These are phyloP conservation scores for Patellifolia procumbens DNA, from an alignment of 179 eudicot genomes.

Conservation along the genomic window DNA sequence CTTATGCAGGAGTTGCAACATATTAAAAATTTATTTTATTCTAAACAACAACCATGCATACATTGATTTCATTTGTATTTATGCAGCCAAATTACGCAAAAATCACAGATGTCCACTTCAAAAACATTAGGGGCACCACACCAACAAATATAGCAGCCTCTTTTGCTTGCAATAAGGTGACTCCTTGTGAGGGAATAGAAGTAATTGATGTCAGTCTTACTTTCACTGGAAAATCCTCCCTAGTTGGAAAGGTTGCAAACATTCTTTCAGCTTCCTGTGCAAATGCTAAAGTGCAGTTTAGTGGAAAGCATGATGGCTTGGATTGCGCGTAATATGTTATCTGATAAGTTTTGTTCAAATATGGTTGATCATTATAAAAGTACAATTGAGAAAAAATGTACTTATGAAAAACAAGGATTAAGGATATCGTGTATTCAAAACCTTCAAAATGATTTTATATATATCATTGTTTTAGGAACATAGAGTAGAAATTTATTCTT, in stretches of 20 bases:
- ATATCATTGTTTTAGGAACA: background rate
- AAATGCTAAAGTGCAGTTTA: slow-evolving; percentile 33
- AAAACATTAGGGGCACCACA: slow-evolving; percentile 60
- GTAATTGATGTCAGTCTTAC: slow-evolving; percentile 40
- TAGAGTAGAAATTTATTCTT: background rate
- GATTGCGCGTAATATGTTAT: slow-evolving; percentile 23
- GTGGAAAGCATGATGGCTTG: slow-evolving; percentile 37
- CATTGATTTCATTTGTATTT: background rate
- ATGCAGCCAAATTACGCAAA: slow-evolving; percentile 49
- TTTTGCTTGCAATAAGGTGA: slow-evolving; percentile 40
- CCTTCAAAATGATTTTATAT: background rate
- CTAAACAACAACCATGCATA: too few relatives aligned
- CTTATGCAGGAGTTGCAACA: too few relatives aligned
- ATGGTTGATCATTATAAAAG: background rate
- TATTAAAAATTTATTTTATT: too few relatives aligned
- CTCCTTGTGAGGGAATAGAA: slow-evolving; percentile 52
- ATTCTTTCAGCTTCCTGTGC: slow-evolving; percentile 32
- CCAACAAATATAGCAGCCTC: slow-evolving; percentile 21
- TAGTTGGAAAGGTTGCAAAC: background rate
- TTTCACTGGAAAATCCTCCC: slow-evolving; percentile 5
- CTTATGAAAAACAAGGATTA: background rate
- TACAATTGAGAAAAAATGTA: too few relatives aligned
- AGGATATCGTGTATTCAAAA: background rate
- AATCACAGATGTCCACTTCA: slow-evolving; percentile 48
- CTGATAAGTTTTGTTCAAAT: background rate